phyloP scores from a whole-genome alignment of 1,284 basidiomycete genomes.

The Leccinum pachyderme region DNA sequence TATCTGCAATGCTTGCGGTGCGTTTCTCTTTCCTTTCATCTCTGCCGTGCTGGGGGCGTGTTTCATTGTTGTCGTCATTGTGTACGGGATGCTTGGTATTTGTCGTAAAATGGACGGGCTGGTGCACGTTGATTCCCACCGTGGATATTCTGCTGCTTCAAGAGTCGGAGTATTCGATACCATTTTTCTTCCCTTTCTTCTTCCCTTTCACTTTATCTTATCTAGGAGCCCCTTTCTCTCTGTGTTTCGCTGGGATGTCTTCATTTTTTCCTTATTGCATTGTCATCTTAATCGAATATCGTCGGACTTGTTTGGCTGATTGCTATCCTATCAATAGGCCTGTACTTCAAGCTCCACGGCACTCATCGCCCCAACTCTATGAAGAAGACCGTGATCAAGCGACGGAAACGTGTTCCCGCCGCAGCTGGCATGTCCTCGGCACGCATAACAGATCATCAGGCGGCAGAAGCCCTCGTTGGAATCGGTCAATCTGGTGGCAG shows the following conservation, averaged over 20 bases:
- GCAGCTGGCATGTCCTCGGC: slow-evolving; percentile 46
- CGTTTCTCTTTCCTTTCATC: slow-evolving; percentile 41
- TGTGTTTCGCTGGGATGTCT: not conserved
- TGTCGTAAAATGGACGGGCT: slow-evolving; percentile 23
- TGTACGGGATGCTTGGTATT: slow-evolving; percentile 14
- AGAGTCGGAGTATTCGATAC: slow-evolving; percentile 9
- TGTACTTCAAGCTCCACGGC: slow-evolving; percentile 98
- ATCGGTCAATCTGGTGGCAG: slow-evolving; percentile 58
- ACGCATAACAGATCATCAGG: slow-evolving; percentile 77
- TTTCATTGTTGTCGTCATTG: slow-evolving; percentile 21
- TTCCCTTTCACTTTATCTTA: slow-evolving; percentile 20
- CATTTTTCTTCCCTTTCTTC: slow-evolving; percentile 23
- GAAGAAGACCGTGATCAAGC: slow-evolving; percentile 99
- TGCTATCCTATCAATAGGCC: slow-evolving; percentile 50
- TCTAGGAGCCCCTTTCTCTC: slow-evolving; percentile 13
- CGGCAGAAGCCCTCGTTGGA: slow-evolving; percentile 78
- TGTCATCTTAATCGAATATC: slow-evolving; percentile 7
- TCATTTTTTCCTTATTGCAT: slow-evolving; percentile 1
- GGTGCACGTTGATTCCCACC: slow-evolving; percentile 25
- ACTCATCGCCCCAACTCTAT: slow-evolving; percentile 96
- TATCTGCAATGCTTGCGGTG: slow-evolving; percentile 92
- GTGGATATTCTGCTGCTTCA: slow-evolving; percentile 18
- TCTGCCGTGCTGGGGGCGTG: slow-evolving; percentile 30
- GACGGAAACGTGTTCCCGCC: slow-evolving; percentile 92
- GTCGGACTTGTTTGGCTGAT: slow-evolving; percentile 22